Base-by-base conservation (phyloP, 2,329 filamentous ascomycete genomes). In the Aspergillus felis region DNA sequence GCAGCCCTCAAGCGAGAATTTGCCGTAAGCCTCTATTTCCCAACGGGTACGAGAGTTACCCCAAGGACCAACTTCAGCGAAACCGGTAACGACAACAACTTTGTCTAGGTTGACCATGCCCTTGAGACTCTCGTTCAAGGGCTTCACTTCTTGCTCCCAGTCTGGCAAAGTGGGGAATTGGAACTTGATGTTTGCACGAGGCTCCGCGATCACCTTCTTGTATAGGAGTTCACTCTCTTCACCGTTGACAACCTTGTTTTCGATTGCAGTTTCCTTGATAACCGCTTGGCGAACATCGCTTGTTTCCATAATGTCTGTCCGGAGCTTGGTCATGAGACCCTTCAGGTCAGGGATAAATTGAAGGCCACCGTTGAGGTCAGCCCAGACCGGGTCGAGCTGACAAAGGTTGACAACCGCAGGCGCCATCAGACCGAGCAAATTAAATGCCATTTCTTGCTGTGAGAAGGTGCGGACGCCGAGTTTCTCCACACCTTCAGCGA, bases 391-490 rank as follows among this genome's bases (percentile, higher is more conserved):
- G 79, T 97, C 91, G 48, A 85, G 82, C 79, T 99, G 94, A 82
- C 94, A 99, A 47, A 99, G 85, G 72, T 99, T 92, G 66, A 96
- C 92, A 68, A 99, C 90, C 28, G 88, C 84, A 41, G 94, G 92
- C 1, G 92, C 90, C 94, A 99, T 96, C 54, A 99, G 85, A 66
- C 94, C 93, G 48, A 99, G 85, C 64, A 99, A 79, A 78, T 99
- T 99, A 83, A 99, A 99, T 17, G 94, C 94, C 94, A 99, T 99
- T 78, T 99, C 94, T 74, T 96, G 92, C 79, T 97, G 94, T 9
- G 93, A 97, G 82, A 99, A 99, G 3, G 94, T 99, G 68, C 94
- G 92, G 27, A 97, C 94, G 68, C 94, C 94, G 65, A 95, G 94
- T 68, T 90, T 91, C 81, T 99, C 94, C 56, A 99, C 91, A 59